These are phyloP conservation scores for Yarrowia phangngaensis DNA, from an alignment of 805 yeast genomes.

Conservation along the genomic window DNA sequence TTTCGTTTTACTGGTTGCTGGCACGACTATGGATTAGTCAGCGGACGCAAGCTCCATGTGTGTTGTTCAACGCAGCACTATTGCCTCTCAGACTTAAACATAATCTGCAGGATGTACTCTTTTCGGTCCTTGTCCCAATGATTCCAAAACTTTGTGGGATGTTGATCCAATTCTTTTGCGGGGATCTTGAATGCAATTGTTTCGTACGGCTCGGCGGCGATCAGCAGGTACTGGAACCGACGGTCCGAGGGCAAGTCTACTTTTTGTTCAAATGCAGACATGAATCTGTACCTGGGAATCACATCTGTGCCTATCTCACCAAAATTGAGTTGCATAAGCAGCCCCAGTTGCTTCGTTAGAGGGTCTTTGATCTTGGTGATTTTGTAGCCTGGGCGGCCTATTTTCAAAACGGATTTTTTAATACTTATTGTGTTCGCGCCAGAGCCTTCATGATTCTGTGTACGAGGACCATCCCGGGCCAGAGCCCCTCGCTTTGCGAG, in stretches of 20 bases:
- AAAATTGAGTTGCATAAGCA: slow-evolving; percentile 58
- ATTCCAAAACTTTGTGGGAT: slow-evolving; percentile 51
- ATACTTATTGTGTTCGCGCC: slow-evolving; percentile 32
- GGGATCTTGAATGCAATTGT: slow-evolving; percentile 75
- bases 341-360: slow-evolving; percentile 55
- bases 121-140: slow-evolving; percentile 69
- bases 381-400: slow-evolving; percentile 71
- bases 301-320: slow-evolving; percentile 47
- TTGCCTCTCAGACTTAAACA: slow-evolving; percentile 40
- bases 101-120: slow-evolving; percentile 66
- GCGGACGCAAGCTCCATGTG: no score
- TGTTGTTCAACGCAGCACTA: no score
- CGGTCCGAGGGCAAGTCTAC: slow-evolving; percentile 46
- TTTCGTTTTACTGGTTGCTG: no score
- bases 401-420: slow-evolving; percentile 51
- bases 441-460: slow-evolving; percentile 30
- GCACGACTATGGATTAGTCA: no score
- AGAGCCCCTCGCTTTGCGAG: slow-evolving; percentile 54
- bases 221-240: slow-evolving; percentile 63
- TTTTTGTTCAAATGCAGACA: slow-evolving; percentile 70
- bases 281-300: slow-evolving; percentile 65
- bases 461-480: slow-evolving; percentile 40
- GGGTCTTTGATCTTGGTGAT: slow-evolving; percentile 67
- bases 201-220: slow-evolving; percentile 90
- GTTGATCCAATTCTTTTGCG: slow-evolving; percentile 47